Evolutionary conservation across 768 basidiomycete species (phyloP).

Genomic region (Punctularia strigosozonata): DNA sequence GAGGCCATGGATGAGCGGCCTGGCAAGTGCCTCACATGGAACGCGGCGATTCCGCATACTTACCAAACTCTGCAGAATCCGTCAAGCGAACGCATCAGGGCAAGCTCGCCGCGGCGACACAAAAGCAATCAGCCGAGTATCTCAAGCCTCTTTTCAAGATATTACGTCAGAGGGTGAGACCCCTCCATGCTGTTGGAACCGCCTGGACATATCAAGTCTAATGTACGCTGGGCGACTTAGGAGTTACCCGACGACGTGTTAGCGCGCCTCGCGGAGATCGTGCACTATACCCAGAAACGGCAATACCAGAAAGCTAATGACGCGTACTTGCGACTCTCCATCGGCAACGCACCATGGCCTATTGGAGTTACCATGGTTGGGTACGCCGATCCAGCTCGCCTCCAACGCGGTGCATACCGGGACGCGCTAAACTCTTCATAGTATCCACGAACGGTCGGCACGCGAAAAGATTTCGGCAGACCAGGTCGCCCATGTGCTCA

Average conservation of each 20-base stretch:
- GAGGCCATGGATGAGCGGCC: conserved; percentile 90
- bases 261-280: conserved; percentile 80
- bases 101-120: conserved; percentile 88
- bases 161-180: conserved; percentile 65
- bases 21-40: conserved; percentile 34
- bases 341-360: conserved; percentile 99
- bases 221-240: conserved; percentile 22
- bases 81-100: conserved; percentile 86
- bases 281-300: conserved; percentile 92
- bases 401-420: not conserved
- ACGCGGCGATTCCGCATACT: conserved; percentile 1
- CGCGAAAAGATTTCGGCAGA: conserved; percentile 97
- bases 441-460: conserved; percentile 96
- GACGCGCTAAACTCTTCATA: conserved; percentile 13
- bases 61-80: conserved; percentile 37
- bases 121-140: conserved; percentile 92
- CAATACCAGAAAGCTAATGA: conserved; percentile 96
- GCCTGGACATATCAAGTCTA: not conserved
- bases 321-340: conserved; percentile 90
- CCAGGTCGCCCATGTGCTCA: conserved; percentile 95
- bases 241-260: conserved; percentile 79
- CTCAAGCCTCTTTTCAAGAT: conserved; percentile 93
- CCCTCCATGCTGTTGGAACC: not conserved
- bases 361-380: conserved; percentile 99
- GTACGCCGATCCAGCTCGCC: conserved; percentile 31